phyloP scores from a whole-genome alignment of 768 basidiomycete genomes.

The Suillus ampliporus region DNA sequence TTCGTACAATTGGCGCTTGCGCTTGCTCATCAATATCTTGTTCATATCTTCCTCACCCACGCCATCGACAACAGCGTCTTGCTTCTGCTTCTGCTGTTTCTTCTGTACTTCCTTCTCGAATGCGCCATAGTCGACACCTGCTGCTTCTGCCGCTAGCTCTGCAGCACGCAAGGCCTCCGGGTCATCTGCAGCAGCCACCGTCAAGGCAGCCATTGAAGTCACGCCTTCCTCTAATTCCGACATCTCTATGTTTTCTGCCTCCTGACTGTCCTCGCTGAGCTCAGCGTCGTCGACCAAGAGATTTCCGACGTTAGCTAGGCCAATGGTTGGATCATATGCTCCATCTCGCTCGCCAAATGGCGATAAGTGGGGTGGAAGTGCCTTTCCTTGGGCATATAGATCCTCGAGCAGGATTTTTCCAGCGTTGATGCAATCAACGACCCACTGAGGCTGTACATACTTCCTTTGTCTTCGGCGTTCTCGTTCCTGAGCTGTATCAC shows the following conservation, averaged over 20 bases:
- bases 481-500: constrained; percentile 61
- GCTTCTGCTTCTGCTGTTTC: constrained; percentile 39
- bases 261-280: constrained; percentile 36
- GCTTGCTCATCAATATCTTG: constrained; percentile 98
- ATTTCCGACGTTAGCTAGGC: constrained; percentile 25
- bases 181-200: constrained; percentile 52
- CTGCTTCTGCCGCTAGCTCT: constrained; percentile 91
- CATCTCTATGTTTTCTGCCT: constrained; percentile 25
- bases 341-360: constrained; percentile 88
- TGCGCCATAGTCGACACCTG: constrained; percentile 77
- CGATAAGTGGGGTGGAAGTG: constrained; percentile 92
- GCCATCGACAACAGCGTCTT: constrained; percentile 42
- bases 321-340: constrained; percentile 71
- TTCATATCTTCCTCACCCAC: constrained; percentile 80
- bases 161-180: constrained; percentile 78
- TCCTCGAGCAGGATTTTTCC: constrained; percentile 86
- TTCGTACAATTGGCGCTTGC: constrained; percentile 91
- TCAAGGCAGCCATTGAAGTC: constrained; percentile 34
- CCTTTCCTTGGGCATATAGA: constrained; percentile 82
- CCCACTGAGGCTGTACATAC: constrained; percentile 97
- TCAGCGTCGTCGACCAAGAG: constrained; percentile 39
- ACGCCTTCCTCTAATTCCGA: constrained; percentile 34
- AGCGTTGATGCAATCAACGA: constrained; percentile 93
- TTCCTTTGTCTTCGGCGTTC: constrained; percentile 72
- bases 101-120: constrained; percentile 82